phyloP scores from a whole-genome alignment of 306 rosid genomes.

The Notholithocarpus densiflorus region DNA sequence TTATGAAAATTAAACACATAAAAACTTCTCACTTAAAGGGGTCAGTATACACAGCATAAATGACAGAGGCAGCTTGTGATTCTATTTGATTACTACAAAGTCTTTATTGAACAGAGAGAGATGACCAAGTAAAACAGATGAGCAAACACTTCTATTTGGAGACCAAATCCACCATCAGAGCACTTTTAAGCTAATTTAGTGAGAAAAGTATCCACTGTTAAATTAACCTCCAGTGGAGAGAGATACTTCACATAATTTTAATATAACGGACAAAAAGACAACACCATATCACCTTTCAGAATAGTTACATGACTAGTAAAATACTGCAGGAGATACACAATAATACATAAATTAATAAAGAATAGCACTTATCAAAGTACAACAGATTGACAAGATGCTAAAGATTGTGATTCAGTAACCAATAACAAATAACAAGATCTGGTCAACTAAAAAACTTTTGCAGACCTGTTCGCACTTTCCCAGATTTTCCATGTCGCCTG shows the following conservation, averaged over 20 bases:
- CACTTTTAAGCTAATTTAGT: background rate
- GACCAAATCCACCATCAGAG: background rate
- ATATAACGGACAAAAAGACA: background rate
- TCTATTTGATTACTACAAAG: background rate
- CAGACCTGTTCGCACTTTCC: conserved; percentile 98
- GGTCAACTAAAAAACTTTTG: conserved; percentile 22
- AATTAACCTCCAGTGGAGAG: background rate
- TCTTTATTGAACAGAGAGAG: background rate
- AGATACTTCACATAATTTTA: background rate
- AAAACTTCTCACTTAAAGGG: background rate
- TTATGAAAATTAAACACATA: background rate
- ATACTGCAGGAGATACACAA: background rate
- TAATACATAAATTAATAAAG: background rate
- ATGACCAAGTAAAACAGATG: background rate
- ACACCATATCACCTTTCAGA: background rate
- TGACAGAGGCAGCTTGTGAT: background rate
- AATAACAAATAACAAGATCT: conserved; percentile 16
- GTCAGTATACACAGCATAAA: background rate
- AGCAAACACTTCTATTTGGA: background rate
- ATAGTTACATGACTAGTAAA: background rate
- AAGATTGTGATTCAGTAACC: conserved; percentile 4
- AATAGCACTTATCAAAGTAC: background rate
- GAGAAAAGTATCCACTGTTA: background rate
- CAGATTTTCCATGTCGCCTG: conserved; percentile 76
- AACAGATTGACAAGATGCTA: background rate